Evolutionary conservation across 2,329 filamentous ascomycete genomes (phyloP), one percentile per base, ranked within the genome.

Genomic region (Onygenales sp.): DNA sequence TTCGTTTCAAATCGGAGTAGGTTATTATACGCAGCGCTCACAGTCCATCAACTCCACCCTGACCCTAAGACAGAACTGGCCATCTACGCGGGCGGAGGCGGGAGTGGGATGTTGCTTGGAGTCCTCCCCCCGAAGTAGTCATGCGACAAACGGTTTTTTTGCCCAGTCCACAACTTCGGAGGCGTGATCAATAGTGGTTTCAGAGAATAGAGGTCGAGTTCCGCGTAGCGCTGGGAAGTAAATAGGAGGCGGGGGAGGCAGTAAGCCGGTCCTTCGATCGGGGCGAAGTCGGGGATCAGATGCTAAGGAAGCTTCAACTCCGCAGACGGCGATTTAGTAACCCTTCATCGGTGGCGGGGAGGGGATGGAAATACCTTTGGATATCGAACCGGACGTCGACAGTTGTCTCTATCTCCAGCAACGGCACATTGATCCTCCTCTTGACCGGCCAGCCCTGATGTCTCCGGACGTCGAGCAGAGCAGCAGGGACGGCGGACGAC

Each of bases 11-110:
- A 49, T 49, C 34, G 34, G 21, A 6, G 33, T 48, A 34, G 21
- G 21, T 27, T 27, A 27, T 27, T 27, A 1, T 9, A 14, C 14
- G 46, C 17, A 10, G 10, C 46, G 39, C 39, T n/a, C 47, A 27
- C 11, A 49, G 11, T 49, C 47, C 47, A n/a, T 49, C 36, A 49
- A 33, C 47, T 49, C 47, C 17, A 49, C 47, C 34, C 34, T 33
- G 34, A 49, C 47, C 34, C 34, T 33, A 21, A 49, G 21, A 49
- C n/a, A 49, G 17, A 31, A 40, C 17, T 14, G 47, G 17, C 47
- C 47, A 49, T 49, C 47, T 27, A 49, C 47, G 36, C 17, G 36
- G 47, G 36, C 6, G 47, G 36, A 33, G 47, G 21, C 5, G 36
- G 33, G 5, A 34, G 17, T 31, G 17, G 11, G 11, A 40, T 11